Evolutionary conservation across 1,284 basidiomycete genomes (phyloP).

Genomic region (Pulchroboletus neoregius): DNA sequence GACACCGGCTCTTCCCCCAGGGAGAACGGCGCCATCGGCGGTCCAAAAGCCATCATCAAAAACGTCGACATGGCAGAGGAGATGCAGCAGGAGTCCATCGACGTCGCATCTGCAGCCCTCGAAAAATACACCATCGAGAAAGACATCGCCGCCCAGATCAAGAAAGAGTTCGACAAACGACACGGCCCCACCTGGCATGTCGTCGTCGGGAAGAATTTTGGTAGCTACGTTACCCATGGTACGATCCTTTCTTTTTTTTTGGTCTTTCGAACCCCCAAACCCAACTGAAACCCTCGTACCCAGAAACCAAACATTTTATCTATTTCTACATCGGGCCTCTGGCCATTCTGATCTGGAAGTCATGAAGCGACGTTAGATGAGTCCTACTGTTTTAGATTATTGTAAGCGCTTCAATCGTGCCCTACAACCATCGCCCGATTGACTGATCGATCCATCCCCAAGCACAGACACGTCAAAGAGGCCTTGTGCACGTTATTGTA

Average conservation of each 20-base stretch:
- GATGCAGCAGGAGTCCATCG: conserved; percentile 91
- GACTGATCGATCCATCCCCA: no score
- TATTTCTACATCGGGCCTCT: conserved; percentile 92
- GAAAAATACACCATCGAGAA: conserved; percentile 94
- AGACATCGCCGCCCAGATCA: conserved; percentile 96
- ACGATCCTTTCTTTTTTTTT: neutral
- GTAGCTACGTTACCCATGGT: conserved; percentile 97
- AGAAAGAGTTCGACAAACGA: conserved; percentile 93
- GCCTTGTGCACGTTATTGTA: conserved; percentile 26
- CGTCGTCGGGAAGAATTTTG: conserved; percentile 97
- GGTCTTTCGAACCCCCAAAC: neutral
- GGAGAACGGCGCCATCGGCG: conserved; percentile 40
- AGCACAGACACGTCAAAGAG: conserved; percentile 20
- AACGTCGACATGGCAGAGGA: conserved; percentile 97
- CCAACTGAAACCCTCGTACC: conserved; percentile 12
- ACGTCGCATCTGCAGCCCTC: conserved; percentile 81
- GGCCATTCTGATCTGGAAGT: conserved; percentile 94
- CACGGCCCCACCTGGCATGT: conserved; percentile 96
- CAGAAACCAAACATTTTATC: conserved; percentile 96
- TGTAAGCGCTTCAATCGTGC: conserved; percentile 17
- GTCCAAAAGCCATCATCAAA: conserved; percentile 87
- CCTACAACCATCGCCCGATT: neutral
- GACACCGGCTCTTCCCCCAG: conserved; percentile 47
- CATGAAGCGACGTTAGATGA: conserved; percentile 44
- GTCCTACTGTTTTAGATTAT: conserved; percentile 22